Conservation (phyloP, 257 asterid genomes). For the Osmanthus fragrans region DNA sequence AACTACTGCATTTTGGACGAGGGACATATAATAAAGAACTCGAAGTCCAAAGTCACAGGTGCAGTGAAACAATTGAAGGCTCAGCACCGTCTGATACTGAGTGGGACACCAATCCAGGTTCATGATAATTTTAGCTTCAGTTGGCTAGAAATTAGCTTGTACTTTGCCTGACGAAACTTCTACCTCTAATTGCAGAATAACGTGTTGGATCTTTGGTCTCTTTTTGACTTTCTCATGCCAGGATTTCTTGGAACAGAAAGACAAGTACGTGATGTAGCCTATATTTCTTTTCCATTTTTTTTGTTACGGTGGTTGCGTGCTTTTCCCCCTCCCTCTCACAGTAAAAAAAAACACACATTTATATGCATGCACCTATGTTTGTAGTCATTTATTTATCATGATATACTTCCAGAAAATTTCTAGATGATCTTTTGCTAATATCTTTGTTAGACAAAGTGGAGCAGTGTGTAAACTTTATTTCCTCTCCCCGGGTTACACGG, state of each 20-base stretch:
- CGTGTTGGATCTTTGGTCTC: slow-evolving; percentile 98
- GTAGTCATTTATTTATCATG: not conserved
- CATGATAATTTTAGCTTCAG: slow-evolving; percentile 26
- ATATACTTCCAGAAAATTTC: not conserved
- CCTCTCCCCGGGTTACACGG: not conserved
- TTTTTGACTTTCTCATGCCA: slow-evolving; percentile 99
- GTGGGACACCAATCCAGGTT: slow-evolving; percentile 99
- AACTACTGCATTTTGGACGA: slow-evolving; percentile 95
- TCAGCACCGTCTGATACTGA: slow-evolving; percentile 92
- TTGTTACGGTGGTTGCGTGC: not conserved
- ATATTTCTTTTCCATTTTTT: not conserved
- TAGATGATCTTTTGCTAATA: not conserved
- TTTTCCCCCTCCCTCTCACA: not conserved
- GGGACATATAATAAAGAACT: slow-evolving; percentile 92
- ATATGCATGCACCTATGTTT: not conserved
- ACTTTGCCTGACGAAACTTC: slow-evolving; percentile 31
- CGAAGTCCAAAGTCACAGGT: slow-evolving; percentile 86
- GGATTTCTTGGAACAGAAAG: slow-evolving; percentile 99
- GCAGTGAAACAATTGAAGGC: slow-evolving; percentile 96
- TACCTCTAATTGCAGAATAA: slow-evolving; percentile 76
- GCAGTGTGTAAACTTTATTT: not conserved
- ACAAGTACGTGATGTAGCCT: slow-evolving; percentile 65
- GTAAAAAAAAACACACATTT: not conserved
- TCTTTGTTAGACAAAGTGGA: not conserved
- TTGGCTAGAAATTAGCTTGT: slow-evolving; percentile 18